Evolutionary conservation across 257 asterid species (phyloP).

Genomic region (Misopates orontium): DNA sequence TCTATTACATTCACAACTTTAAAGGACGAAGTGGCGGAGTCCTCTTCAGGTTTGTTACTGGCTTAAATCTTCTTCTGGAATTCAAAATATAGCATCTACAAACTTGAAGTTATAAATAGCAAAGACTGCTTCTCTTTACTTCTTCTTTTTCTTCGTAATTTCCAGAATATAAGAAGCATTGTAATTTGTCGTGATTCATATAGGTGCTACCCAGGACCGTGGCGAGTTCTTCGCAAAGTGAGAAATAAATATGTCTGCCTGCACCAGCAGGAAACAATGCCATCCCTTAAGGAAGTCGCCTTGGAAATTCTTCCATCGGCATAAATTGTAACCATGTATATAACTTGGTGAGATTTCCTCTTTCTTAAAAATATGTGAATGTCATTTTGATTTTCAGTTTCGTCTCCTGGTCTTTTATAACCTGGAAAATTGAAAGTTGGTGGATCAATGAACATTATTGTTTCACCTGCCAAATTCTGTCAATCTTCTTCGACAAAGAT

Average conservation of each 20-base stretch:
- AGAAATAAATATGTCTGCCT: constrained; percentile 56
- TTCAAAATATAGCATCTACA: background rate
- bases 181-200: no score
- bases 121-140: no score
- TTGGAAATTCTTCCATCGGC: constrained; percentile 75
- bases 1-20: constrained; percentile 93
- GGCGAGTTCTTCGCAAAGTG: constrained; percentile 71
- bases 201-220: constrained; percentile 86
- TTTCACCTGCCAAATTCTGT: no score
- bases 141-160: background rate
- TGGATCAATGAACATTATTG: no score
- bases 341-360: no score
- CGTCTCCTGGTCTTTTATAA: no score
- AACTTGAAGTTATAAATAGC: background rate
- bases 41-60: constrained; percentile 65
- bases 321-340: constrained; percentile 21
- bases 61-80: background rate
- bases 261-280: constrained; percentile 79
- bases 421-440: no score
- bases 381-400: no score
- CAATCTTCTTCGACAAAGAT: no score
- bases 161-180: no score
- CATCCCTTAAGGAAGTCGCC: constrained; percentile 90
- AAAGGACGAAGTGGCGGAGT: constrained; percentile 81
- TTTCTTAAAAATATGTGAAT: no score